These are phyloP conservation scores for Claviceps maximensis DNA, from an alignment of 2,329 filamentous ascomycete species.

Conservation along the genomic window DNA sequence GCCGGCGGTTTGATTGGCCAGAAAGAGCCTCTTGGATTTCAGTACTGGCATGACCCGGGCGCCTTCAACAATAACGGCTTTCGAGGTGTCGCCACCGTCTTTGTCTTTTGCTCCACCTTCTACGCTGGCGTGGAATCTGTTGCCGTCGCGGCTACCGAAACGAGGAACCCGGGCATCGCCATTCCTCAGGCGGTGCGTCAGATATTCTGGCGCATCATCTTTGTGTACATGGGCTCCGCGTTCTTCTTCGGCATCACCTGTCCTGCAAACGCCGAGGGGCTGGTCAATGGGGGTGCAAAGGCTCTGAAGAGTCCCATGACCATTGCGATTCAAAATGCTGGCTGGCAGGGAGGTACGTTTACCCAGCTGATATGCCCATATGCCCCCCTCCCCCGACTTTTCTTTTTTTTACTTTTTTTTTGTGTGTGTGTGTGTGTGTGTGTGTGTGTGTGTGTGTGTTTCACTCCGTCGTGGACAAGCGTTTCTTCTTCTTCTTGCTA, in stretches of 20 bases:
- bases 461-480: too few relatives aligned
- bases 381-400: too few relatives aligned
- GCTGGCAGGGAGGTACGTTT: conserved; percentile 48
- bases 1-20: conserved; percentile 50
- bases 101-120: conserved; percentile 57
- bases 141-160: conserved; percentile 50
- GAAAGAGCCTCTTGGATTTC: conserved; percentile 48
- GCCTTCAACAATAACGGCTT: conserved; percentile 56
- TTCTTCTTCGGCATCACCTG: conserved; percentile 66
- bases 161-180: conserved; percentile 41
- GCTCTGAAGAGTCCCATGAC: conserved; percentile 62
- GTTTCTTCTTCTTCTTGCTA: not conserved
- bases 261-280: conserved; percentile 50
- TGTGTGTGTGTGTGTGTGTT: too few relatives aligned
- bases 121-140: conserved; percentile 55
- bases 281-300: conserved; percentile 47
- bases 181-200: conserved; percentile 46
- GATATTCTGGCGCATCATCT: conserved; percentile 48
- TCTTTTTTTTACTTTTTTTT: not conserved
- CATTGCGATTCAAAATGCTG: conserved; percentile 59
- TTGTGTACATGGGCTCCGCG: conserved; percentile 54
- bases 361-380: not conserved
- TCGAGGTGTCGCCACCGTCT: conserved; percentile 49
- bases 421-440: too few relatives aligned
- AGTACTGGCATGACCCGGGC: conserved; percentile 59